Evolutionary conservation across 2,329 filamentous ascomycete species (phyloP).

Genomic region (Microdochium trichocladiopsis): DNA sequence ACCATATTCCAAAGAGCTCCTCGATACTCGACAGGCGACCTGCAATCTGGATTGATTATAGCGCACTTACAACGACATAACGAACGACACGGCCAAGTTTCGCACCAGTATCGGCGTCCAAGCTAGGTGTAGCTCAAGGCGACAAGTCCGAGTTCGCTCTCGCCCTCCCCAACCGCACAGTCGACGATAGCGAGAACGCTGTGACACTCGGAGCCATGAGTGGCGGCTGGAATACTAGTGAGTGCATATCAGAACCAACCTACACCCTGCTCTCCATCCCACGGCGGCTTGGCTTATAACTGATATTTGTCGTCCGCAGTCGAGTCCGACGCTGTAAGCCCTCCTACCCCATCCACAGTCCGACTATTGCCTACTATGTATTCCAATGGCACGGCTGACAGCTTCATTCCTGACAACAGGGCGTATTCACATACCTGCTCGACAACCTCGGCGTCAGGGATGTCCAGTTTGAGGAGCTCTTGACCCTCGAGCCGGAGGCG

Average conservation of each 20-base stretch:
- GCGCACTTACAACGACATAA: too few relatives aligned
- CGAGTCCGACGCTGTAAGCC: constrained; percentile 84
- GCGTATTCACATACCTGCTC: constrained; percentile 95
- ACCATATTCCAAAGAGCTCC: too few relatives aligned
- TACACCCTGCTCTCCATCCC: constrained; percentile 1
- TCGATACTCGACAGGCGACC: too few relatives aligned
- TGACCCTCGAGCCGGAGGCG: constrained; percentile 74
- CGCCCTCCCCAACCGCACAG: too few relatives aligned
- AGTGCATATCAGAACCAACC: constrained; percentile 17
- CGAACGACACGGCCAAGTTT: too few relatives aligned
- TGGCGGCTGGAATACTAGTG: constrained; percentile 90
- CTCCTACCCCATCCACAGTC: constrained; percentile 5
- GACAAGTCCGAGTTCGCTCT: too few relatives aligned
- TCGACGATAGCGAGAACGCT: background rate
- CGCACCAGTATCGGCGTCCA: too few relatives aligned
- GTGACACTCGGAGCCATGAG: constrained; percentile 41
- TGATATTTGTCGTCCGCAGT: constrained; percentile 37
- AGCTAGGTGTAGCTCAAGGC: too few relatives aligned
- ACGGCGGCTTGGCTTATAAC: constrained; percentile 1
- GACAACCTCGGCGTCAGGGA: constrained; percentile 84
- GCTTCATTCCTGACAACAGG: constrained; percentile 40
- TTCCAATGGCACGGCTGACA: constrained; percentile 13
- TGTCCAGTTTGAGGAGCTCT: constrained; percentile 95
- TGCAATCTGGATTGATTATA: too few relatives aligned
- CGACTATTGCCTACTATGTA: constrained; percentile 16